A percentile compares a stretch with the other conserved stretches of the same genome.
Conservation (phyloP, 805 yeast species). For the Tetrapisispora arboricola region DNA sequence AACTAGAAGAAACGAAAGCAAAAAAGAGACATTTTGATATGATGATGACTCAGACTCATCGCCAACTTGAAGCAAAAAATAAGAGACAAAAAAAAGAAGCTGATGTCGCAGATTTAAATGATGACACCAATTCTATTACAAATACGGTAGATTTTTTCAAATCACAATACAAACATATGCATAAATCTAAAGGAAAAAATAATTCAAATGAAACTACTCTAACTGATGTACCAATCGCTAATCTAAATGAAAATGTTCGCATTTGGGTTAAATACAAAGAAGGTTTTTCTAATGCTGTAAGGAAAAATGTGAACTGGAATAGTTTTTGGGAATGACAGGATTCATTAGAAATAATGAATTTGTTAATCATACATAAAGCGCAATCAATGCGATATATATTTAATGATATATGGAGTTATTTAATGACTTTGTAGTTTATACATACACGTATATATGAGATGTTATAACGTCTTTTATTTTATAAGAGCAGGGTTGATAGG, state of each 20-base stretch:
- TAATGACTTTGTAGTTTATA: no score
- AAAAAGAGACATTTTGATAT: slow-evolving; percentile 27
- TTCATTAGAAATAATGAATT: not conserved
- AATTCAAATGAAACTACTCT: not conserved
- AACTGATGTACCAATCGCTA: not conserved
- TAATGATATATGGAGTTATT: no score
- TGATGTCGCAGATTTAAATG: slow-evolving; percentile 1
- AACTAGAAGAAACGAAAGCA: slow-evolving; percentile 24
- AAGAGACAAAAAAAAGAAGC: slow-evolving; percentile 7
- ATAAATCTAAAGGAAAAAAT: slow-evolving; percentile 1
- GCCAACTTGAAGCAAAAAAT: slow-evolving; percentile 15
- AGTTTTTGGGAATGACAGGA: slow-evolving; percentile 36
- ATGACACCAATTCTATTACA: slow-evolving; percentile 6
- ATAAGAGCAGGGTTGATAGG: no score
- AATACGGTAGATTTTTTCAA: slow-evolving; percentile 33
- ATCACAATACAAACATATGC: slow-evolving; percentile 30
- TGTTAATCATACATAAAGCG: no score
- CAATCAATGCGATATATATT: no score
- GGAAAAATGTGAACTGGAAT: slow-evolving; percentile 72
- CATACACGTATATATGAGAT: no score
- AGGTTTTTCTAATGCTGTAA: slow-evolving; percentile 86
- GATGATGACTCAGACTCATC: slow-evolving; percentile 10
- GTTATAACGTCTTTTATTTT: no score
- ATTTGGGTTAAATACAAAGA: slow-evolving; percentile 88
- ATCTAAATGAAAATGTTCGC: slow-evolving; percentile 19